Percentiles rank a stretch among this genome's conserved stretches.
Conservation (phyloP, 495 filamentous ascomycete genomes). For the Aspergillus mulundensis region DNA sequence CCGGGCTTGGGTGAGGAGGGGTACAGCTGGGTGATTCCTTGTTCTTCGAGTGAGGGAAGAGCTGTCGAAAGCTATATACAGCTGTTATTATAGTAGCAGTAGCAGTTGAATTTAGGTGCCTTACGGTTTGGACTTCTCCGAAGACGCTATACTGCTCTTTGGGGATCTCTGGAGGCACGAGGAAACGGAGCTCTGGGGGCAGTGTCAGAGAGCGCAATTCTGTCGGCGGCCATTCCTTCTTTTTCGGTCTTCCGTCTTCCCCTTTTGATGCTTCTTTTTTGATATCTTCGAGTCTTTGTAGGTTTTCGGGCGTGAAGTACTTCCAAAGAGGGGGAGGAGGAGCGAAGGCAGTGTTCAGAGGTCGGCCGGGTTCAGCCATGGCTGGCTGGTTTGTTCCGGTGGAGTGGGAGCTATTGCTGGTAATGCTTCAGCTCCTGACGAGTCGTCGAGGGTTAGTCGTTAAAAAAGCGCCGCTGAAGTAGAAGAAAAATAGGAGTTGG, state of each 20-base stretch:
- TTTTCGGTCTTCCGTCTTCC: slow-evolving; percentile 30
- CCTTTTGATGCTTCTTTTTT: slow-evolving; percentile 43
- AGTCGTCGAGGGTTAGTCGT: too few relatives aligned
- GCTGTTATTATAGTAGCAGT: not conserved
- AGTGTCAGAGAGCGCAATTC: slow-evolving; percentile 57
- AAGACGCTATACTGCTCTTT: slow-evolving; percentile 73
- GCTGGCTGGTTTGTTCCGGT: not conserved
- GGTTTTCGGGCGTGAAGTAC: slow-evolving; percentile 75
- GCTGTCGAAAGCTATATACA: slow-evolving; percentile 49
- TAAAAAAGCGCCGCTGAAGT: not conserved
- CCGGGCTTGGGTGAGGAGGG: slow-evolving; percentile 45
- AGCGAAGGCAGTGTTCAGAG: slow-evolving; percentile 64
- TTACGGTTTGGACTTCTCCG: slow-evolving; percentile 60
- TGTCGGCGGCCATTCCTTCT: slow-evolving; percentile 35
- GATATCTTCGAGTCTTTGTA: slow-evolving; percentile 58
- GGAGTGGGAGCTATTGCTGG: too few relatives aligned
- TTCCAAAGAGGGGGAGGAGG: slow-evolving; percentile 88
- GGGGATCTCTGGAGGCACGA: slow-evolving; percentile 74
- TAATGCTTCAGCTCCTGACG: too few relatives aligned
- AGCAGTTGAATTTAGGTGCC: slow-evolving; percentile 3
- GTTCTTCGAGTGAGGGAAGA: slow-evolving; percentile 62
- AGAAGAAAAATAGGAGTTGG: not conserved
- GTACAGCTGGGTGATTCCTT: slow-evolving; percentile 67
- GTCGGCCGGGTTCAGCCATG: slow-evolving; percentile 49
- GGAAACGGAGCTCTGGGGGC: slow-evolving; percentile 68